These are phyloP conservation scores for Phytophthora cactorum DNA, from an alignment of 352 stramenopile species.

Conservation along the genomic window DNA sequence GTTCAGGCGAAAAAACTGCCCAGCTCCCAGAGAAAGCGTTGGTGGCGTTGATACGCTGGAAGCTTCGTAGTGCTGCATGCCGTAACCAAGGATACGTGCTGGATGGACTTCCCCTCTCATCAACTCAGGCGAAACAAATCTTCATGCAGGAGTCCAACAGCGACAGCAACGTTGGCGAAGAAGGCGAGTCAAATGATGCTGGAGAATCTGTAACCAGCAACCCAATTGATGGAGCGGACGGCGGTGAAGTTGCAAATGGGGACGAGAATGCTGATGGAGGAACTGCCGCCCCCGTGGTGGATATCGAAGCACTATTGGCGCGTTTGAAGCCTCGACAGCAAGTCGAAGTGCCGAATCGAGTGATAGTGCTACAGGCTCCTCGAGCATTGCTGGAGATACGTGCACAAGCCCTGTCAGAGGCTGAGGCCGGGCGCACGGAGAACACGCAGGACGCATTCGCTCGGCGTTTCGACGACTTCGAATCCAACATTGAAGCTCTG, in stretches of 20 bases:
- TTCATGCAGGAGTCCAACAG: conserved; percentile 39
- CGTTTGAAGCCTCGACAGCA: conserved; percentile 46
- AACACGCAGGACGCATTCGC: conserved; percentile 74
- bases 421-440: conserved; percentile 55
- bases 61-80: conserved; percentile 57
- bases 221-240: conserved; percentile 23
- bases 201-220: conserved; percentile 30
- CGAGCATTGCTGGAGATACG: conserved; percentile 58
- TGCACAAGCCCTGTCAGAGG: conserved; percentile 60
- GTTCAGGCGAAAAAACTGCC: conserved; percentile 13
- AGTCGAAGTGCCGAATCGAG: conserved; percentile 67
- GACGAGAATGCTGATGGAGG: conserved; percentile 17
- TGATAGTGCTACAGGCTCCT: conserved; percentile 65
- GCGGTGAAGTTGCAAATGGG: conserved; percentile 17
- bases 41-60: conserved; percentile 69
- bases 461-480: conserved; percentile 54
- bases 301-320: conserved; percentile 50
- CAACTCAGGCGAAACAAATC: conserved; percentile 53
- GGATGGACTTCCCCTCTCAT: conserved; percentile 62
- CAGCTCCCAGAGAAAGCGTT: conserved; percentile 49
- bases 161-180: conserved; percentile 16
- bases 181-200: conserved; percentile 17
- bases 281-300: conserved; percentile 27
- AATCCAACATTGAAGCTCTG: conserved; percentile 53
- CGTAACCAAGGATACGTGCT: conserved; percentile 88